These are phyloP conservation scores for Backusella australiensis DNA, from an alignment of 192 early-diverging fungal species.

Conservation along the genomic window DNA sequence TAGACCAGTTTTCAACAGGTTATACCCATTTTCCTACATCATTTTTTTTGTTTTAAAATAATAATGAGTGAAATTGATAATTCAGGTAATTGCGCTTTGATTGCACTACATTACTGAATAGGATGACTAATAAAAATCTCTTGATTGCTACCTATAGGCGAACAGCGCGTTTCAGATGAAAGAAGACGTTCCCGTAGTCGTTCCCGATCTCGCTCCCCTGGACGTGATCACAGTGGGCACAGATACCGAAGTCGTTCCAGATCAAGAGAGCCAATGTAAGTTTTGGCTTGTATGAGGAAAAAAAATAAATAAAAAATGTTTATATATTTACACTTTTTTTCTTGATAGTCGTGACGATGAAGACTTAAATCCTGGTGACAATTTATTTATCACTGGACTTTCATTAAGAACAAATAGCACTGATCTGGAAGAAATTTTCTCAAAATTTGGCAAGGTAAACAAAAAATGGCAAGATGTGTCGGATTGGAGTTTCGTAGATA, in stretches of 20 bases:
- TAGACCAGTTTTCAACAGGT: neutral
- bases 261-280: slow-evolving; percentile 26
- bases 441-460: slow-evolving; percentile 69
- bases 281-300: neutral
- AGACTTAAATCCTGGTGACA: slow-evolving; percentile 62
- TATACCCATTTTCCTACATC: neutral
- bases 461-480: neutral
- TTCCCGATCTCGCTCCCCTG: slow-evolving; percentile 36
- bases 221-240: slow-evolving; percentile 23
- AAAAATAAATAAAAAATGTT: neutral
- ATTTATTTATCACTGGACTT: slow-evolving; percentile 76
- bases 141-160: neutral
- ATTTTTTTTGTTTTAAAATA: neutral
- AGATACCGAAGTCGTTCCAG: slow-evolving; percentile 37
- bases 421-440: slow-evolving; percentile 68
- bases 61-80: slow-evolving; percentile 15
- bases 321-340: neutral
- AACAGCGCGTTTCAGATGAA: slow-evolving; percentile 30
- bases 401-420: slow-evolving; percentile 53
- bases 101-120: neutral
- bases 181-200: slow-evolving; percentile 30
- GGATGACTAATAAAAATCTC: neutral
- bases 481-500: neutral
- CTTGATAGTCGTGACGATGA: slow-evolving; percentile 15
- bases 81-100: neutral